Evolutionary conservation across 1,284 basidiomycete species (phyloP).

Genomic region (Testicularia cyperi): DNA sequence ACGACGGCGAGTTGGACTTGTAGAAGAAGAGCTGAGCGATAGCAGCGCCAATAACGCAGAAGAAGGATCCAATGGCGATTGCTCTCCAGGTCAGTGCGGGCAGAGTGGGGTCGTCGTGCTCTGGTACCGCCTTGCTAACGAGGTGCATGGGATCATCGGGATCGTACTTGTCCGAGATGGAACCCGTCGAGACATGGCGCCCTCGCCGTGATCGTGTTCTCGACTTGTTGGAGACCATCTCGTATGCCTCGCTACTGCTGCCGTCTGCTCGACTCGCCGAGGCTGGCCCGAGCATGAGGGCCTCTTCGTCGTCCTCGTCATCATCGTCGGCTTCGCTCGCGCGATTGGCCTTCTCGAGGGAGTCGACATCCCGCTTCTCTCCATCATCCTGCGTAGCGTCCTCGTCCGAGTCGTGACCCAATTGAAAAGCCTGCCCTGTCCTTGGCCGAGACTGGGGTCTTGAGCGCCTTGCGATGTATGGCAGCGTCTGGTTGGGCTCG

Average conservation of each 20-base stretch:
- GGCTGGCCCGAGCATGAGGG: conserved; percentile 39
- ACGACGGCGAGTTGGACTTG: conserved; percentile 61
- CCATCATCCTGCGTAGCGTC: too few relatives aligned
- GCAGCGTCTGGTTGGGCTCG: conserved; percentile 8
- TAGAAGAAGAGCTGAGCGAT: conserved; percentile 56
- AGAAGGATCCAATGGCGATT: conserved; percentile 64
- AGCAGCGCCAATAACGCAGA: conserved; percentile 65
- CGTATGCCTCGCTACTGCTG: conserved; percentile 23
- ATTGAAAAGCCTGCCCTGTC: conserved; percentile 5
- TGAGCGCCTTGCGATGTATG: conserved; percentile 8
- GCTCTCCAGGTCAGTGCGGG: conserved; percentile 65
- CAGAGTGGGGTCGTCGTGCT: conserved; percentile 64
- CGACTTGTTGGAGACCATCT: conserved; percentile 11
- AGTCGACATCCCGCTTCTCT: background rate
- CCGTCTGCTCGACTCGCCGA: conserved; percentile 1
- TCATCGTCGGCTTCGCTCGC: conserved; percentile 13
- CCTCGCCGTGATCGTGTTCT: conserved; percentile 2
- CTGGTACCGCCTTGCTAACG: conserved; percentile 62
- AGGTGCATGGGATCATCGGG: conserved; percentile 47
- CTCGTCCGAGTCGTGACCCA: conserved; percentile 31
- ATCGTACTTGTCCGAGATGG: conserved; percentile 37
- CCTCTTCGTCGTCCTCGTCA: conserved; percentile 22
- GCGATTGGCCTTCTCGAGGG: background rate
- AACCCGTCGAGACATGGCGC: conserved; percentile 19
- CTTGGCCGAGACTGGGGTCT: conserved; percentile 12